phyloP scores from a whole-genome alignment of 148 eudicot genomes.

The Chenopodium album region DNA sequence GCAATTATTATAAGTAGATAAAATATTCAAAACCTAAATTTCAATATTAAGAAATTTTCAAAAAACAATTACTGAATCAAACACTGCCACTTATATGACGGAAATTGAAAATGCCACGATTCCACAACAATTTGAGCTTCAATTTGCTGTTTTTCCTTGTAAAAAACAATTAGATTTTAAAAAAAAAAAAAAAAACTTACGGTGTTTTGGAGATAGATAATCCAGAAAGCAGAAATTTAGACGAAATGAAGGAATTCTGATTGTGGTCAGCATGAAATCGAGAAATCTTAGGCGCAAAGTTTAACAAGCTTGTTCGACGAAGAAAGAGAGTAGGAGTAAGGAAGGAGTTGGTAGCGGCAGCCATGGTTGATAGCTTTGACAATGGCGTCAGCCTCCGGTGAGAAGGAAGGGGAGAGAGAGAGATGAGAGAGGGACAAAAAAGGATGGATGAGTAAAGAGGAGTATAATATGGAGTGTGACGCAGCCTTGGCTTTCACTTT shows the following conservation, averaged over 20 bases:
- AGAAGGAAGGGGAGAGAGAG: not conserved
- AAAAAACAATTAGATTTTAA: too few relatives aligned
- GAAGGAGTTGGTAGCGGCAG: conserved; percentile 19
- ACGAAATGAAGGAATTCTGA: conserved; percentile 17
- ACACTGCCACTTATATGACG: not conserved
- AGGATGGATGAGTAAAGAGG: not conserved
- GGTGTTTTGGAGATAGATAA: conserved; percentile 6
- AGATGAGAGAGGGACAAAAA: not conserved
- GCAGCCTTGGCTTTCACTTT: not conserved
- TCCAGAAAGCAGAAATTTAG: conserved; percentile 11
- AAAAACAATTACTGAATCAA: not conserved
- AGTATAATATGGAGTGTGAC: not conserved
- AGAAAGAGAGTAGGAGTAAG: conserved; percentile 27
- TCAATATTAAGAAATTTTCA: not conserved
- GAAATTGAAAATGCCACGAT: not conserved
- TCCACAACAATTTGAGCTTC: not conserved
- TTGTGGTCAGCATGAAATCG: not conserved
- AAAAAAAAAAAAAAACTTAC: too few relatives aligned
- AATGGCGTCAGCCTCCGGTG: not conserved
- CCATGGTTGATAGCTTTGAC: not conserved
- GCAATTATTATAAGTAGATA: not conserved
- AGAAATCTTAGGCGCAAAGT: conserved; percentile 17
- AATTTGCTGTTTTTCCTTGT: not conserved
- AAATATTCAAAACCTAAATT: not conserved
- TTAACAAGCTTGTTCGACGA: conserved; percentile 22